Evolutionary conservation across 1,139 yeast species (phyloP), one percentile per base, ranked within the genome.

Genomic region (Hansenula lynferdii): DNA sequence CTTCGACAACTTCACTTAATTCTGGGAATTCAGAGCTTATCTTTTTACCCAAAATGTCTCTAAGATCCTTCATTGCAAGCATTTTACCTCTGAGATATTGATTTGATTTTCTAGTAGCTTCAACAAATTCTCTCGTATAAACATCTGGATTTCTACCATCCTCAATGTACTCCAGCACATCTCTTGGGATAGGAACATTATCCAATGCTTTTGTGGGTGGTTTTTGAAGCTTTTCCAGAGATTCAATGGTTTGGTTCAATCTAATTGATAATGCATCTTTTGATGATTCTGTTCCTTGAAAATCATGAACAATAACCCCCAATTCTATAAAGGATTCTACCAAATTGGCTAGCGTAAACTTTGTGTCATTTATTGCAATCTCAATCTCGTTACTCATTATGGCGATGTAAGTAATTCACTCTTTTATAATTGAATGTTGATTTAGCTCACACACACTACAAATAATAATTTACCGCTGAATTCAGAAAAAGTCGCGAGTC

Each of bases 111-210:
- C 90, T 82, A 17, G 92, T 84, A 31, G 92, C 86, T 59, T 92
- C 98, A 10, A 90, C 87, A 62, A 92, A 92, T 62, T 94, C 98
- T 57, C 98, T 72, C 0, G 97, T 89, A 60, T 92, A 92, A 35
- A 92, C 90, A 57, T 92, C 97, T 0, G 99, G 98, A 56, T 92
- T 92, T 49, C 98, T 70, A 3, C 98, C 98, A 53, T 89, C 95
- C 57, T 92, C 97, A 34, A 92, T 86, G 57, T 92, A 85, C 44
- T 81, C 80, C 8, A 86, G 65, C 14, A 86, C 89, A 54, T 86
- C 96, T 34, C 82, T 58, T 0, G 96, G 95, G 2, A 86, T 70
- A 2, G 80, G 77, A 6, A 72, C 61, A 9, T 65, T 57, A 16
- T 61, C 55, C 21, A 70, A 42, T 4, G 53, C 50, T 3, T 57